Percentiles rank a stretch among this genome's conserved stretches.
Evolutionary conservation across 179 eudicot genomes (phyloP).

Genomic region (Pouteria campechiana): DNA sequence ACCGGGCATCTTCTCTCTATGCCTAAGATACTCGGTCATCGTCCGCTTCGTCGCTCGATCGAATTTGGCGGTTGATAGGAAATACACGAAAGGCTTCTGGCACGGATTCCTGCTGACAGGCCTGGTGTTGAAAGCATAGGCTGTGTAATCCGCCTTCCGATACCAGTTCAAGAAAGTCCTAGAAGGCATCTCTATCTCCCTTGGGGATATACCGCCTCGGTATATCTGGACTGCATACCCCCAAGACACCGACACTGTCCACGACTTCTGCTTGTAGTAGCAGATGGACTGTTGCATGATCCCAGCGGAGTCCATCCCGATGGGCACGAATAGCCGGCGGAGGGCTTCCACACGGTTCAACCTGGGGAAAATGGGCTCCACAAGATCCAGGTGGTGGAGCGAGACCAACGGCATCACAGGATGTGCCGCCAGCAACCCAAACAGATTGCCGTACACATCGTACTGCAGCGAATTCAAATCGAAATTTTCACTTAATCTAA

Average conservation of each 20-base stretch:
- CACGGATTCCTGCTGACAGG: constrained; percentile 71
- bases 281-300: constrained; percentile 86
- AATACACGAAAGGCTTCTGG: constrained; percentile 81
- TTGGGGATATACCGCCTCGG: constrained; percentile 68
- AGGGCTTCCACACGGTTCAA: constrained; percentile 56
- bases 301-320: constrained; percentile 74
- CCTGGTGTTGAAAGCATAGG: constrained; percentile 91
- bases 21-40: constrained; percentile 38
- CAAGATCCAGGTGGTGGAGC: constrained; percentile 84
- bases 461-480: constrained; percentile 38
- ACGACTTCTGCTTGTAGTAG: constrained; percentile 43
- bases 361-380: constrained; percentile 80
- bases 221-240: constrained; percentile 78
- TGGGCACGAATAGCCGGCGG: constrained; percentile 36
- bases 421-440: constrained; percentile 80
- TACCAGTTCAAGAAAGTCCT: constrained; percentile 95
- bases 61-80: constrained; percentile 33
- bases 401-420: constrained; percentile 79
- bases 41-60: constrained; percentile 30
- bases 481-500: not conserved
- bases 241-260: constrained; percentile 89
- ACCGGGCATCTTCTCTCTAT: constrained; percentile 40
- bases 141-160: constrained; percentile 66
- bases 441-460: constrained; percentile 80
- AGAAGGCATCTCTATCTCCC: constrained; percentile 87